phyloP scores from a whole-genome alignment of 73 alveolate species.

The Paraurostyla sp. region DNA sequence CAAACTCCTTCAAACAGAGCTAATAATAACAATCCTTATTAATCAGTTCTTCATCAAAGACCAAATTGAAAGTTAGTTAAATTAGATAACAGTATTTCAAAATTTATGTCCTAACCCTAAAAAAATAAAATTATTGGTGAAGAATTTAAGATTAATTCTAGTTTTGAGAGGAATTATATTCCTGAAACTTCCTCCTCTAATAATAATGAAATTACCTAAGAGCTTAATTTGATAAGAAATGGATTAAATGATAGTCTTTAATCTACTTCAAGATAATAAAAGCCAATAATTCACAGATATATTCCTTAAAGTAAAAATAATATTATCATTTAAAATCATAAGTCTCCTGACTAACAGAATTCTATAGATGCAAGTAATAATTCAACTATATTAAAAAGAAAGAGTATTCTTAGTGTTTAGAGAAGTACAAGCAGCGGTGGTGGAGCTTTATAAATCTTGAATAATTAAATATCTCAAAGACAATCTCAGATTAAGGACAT shows the following conservation, averaged over 20 bases:
- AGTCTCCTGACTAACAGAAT: neutral
- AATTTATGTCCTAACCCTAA: neutral
- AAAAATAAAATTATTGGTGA: neutral
- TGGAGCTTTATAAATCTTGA: neutral
- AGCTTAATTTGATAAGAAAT: neutral
- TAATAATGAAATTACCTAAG: too few species aligned
- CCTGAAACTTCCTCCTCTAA: too few species aligned
- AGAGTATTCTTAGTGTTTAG: neutral
- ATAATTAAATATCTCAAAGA: neutral
- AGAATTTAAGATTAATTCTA: too few species aligned
- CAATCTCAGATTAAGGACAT: neutral
- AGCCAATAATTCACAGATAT: neutral
- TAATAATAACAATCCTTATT: neutral
- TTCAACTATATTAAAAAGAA: neutral
- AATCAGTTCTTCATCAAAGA: neutral
- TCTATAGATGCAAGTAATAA: neutral
- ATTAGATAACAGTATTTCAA: neutral
- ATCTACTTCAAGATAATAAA: neutral
- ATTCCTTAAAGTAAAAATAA: neutral
- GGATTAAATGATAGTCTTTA: neutral
- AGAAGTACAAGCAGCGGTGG: neutral
- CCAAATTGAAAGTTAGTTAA: neutral
- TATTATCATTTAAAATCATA: neutral
- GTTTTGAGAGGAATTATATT: too few species aligned
- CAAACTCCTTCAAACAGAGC: neutral